A percentile compares a stretch with the other conserved stretches of the same genome.
Evolutionary conservation across 208 protist species (phyloP).

Genomic region (Leishmania amazonensis): DNA sequence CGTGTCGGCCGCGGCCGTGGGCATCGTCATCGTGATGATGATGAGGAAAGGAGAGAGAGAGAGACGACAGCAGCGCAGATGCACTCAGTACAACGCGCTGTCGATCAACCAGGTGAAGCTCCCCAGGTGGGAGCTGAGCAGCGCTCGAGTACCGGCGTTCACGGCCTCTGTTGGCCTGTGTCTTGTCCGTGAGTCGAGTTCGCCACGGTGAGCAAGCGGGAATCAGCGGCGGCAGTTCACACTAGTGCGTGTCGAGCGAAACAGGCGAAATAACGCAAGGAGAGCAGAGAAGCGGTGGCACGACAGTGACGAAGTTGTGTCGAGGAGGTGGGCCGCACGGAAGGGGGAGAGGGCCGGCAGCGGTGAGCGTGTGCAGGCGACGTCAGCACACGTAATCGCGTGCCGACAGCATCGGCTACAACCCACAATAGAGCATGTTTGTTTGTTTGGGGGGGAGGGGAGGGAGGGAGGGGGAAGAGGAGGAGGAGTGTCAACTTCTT

Average conservation of each 20-base stretch:
- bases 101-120: not conserved
- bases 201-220: not conserved
- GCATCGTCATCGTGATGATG: not conserved
- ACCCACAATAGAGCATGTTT: not conserved
- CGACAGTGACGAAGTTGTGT: not conserved
- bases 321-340: not conserved
- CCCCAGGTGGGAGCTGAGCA: not conserved
- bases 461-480: too few relatives aligned
- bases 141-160: not conserved
- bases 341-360: not conserved
- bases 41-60: not conserved
- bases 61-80: not conserved
- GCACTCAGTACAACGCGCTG: not conserved
- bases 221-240: not conserved
- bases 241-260: not conserved
- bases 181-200: not conserved
- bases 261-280: not conserved
- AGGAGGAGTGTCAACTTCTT: too few relatives aligned
- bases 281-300: not conserved
- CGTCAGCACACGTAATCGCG: not conserved
- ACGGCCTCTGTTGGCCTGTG: not conserved
- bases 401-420: not conserved
- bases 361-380: not conserved
- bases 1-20: not conserved
- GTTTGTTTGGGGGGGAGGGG: too few relatives aligned